Conservation (phyloP, 129 eudicot genomes). For the Apium graveolens region DNA sequence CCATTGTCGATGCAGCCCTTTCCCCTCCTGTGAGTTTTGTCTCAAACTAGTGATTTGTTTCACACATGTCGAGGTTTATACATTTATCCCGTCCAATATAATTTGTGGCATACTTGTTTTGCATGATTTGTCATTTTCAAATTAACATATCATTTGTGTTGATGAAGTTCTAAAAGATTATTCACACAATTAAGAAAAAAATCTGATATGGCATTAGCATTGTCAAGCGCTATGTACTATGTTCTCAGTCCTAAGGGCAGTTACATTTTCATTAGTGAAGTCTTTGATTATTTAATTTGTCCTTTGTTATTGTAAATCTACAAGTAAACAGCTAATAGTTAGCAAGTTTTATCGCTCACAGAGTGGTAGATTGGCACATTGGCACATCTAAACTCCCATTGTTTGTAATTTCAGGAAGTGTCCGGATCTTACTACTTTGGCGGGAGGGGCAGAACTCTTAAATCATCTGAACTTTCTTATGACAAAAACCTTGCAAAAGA, state of each 20-base stretch:
- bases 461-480: constrained; percentile 62
- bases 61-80: not conserved
- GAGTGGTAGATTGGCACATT: not conserved
- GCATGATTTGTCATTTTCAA: not conserved
- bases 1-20: constrained; percentile 56
- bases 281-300: not conserved
- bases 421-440: constrained; percentile 79
- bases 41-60: not conserved
- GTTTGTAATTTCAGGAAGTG: constrained; percentile 47
- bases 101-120: not conserved
- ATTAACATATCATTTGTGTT: not conserved
- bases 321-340: not conserved
- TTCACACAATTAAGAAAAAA: not conserved
- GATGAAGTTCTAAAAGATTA: not conserved
- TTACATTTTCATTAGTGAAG: not conserved
- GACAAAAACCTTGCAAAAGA: constrained; percentile 44
- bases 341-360: not conserved
- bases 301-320: not conserved
- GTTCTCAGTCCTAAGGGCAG: not conserved
- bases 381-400: not conserved
- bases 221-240: not conserved
- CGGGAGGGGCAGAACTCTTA: constrained; percentile 64
- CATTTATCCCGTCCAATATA: not conserved
- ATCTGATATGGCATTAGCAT: not conserved
- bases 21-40: constrained; percentile 57